Base-by-base conservation (phyloP, 2,329 filamentous ascomycete species). In the Cytospora mali region DNA sequence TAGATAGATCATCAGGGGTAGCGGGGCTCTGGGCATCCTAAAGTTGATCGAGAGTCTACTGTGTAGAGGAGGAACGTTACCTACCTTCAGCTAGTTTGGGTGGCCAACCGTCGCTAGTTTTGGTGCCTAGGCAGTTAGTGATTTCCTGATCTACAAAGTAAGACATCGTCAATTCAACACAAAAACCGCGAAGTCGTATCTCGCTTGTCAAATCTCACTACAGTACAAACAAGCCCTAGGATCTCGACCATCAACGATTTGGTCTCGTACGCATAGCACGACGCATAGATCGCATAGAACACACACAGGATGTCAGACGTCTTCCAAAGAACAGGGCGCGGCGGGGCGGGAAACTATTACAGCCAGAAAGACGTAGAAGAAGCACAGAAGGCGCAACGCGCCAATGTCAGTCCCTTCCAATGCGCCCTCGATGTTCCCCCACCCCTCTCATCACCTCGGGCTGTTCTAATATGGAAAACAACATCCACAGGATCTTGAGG, bases 281-380 rank as follows among this genome's bases (percentile, higher is more conserved):
- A n/a, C n/a, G n/a, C n/a, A n/a, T n/a, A n/a, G n/a, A n/a, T n/a
- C n/a, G n/a, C 42, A 23, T 46, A 46, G 35, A 4, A 14, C 33
- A 9, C 18, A 23, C 69, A 51, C 68, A 39, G 6, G 14, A 65
- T 65, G 71, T 71, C 70, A 62, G 82, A 82, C 68, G 76, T 77
- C 56, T 82, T 81, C 67, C 78, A 78, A 67, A 79, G 79, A 63
- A 78, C 81, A 49, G 86, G 87, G 61, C 83, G 87, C 55, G 87
- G 87, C 59, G 87, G 87, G 55, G 86, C 86, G 6, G 87, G 87
- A 58, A 89, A 89, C 74, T 87, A 82, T 72, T 81, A 81, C 69
- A 77, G 78, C 69, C 79, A 81, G 66, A 77, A 81, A 67, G 79
- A 85, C 62, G 72, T 82, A 28, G 78, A 84, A 29, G 79, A 82